phyloP scores from a whole-genome alignment of 805 yeast genomes.

The Saturnispora hagleri region DNA sequence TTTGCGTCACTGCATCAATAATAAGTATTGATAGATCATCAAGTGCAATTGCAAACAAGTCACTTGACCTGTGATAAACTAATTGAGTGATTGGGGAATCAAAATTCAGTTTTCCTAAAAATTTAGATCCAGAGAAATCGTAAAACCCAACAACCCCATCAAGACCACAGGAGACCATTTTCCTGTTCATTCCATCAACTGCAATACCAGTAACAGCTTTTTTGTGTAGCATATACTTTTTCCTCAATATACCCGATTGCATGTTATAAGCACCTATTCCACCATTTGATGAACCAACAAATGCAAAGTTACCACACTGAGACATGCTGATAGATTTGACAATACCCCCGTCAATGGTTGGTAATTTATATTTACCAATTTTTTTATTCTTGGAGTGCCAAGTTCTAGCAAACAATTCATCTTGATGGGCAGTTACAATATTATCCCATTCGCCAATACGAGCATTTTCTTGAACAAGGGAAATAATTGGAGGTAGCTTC shows the following conservation, averaged over 20 bases:
- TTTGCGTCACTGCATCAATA: constrained; percentile 72
- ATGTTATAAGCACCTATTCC: constrained; percentile 78
- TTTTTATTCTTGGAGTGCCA: constrained; percentile 80
- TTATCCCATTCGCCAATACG: constrained; percentile 92
- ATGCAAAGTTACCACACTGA: constrained; percentile 90
- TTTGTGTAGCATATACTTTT: constrained; percentile 59
- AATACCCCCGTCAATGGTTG: constrained; percentile 68
- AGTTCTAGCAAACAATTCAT: constrained; percentile 75
- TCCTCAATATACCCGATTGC: constrained; percentile 82
- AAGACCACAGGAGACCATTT: constrained; percentile 77
- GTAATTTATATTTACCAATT: constrained; percentile 63
- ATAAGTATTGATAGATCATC: constrained; percentile 82
- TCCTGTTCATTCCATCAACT: constrained; percentile 82
- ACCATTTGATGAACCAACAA: constrained; percentile 84
- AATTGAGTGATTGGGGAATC: constrained; percentile 71
- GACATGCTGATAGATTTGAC: constrained; percentile 74
- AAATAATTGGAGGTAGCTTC: constrained; percentile 68
- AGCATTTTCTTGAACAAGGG: constrained; percentile 62
- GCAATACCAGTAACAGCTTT: constrained; percentile 83
- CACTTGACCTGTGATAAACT: constrained; percentile 75
- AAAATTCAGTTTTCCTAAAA: constrained; percentile 55
- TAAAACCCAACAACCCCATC: constrained; percentile 87
- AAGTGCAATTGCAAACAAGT: constrained; percentile 72
- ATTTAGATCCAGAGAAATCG: constrained; percentile 66
- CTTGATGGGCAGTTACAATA: constrained; percentile 79